Percentiles rank a stretch among this genome's conserved stretches.
Conservation (phyloP, 2,329 filamentous ascomycete species). For the Parastagonospora nodorum region DNA sequence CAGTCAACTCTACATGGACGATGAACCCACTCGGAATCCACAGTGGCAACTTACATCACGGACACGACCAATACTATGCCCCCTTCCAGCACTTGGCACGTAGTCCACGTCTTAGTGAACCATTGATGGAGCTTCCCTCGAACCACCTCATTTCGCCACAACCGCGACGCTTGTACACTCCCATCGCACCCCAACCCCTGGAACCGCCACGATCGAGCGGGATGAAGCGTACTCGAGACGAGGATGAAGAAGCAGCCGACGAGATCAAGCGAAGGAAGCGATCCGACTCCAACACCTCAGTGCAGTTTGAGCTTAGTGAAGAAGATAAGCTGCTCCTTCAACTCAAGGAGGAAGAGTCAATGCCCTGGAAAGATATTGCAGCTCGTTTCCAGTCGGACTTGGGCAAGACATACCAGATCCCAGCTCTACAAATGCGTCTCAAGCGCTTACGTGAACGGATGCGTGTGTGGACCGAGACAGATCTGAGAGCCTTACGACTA, state of each 20-base stretch:
- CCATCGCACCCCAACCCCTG: constrained; percentile 51
- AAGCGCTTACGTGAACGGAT: constrained; percentile 58
- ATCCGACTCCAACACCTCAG: constrained; percentile 42
- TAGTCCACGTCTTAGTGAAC: constrained; percentile 42
- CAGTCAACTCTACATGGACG: constrained; percentile 46
- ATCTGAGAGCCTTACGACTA: constrained; percentile 54
- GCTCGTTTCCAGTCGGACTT: constrained; percentile 55
- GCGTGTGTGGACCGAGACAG: constrained; percentile 58
- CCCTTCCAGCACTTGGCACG: constrained; percentile 22
- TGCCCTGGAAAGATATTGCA: constrained; percentile 62
- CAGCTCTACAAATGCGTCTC: constrained; percentile 60
- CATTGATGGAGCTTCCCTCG: constrained; percentile 31
- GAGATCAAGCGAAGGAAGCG: constrained; percentile 49
- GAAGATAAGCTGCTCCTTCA: constrained; percentile 57
- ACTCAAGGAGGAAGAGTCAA: constrained; percentile 58
- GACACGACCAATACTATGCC: constrained; percentile 42
- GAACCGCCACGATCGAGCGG: constrained; percentile 34
- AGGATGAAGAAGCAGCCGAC: constrained; percentile 39
- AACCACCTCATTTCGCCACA: constrained; percentile 43
- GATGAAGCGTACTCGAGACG: constrained; percentile 47
- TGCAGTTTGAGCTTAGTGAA: constrained; percentile 52
- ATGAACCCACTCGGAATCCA: constrained; percentile 49
- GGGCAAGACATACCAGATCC: constrained; percentile 56
- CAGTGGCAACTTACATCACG: constrained; percentile 28
- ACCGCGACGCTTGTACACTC: constrained; percentile 49